phyloP scores from a whole-genome alignment of 1,284 basidiomycete species.

The Cystobasidium sp. region DNA sequence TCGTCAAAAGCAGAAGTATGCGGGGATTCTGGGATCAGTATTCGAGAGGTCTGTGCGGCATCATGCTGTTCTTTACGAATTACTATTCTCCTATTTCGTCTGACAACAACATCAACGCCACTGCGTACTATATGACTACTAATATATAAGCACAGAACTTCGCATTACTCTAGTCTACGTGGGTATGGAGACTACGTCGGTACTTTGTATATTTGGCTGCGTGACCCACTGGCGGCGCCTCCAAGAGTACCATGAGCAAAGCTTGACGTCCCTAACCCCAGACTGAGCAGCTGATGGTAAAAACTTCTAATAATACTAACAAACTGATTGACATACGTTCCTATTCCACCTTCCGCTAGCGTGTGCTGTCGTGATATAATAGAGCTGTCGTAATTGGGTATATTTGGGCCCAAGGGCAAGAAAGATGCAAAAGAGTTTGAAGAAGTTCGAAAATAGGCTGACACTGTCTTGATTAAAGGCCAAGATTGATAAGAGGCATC shows the following conservation, averaged over 20 bases:
- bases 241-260: slow-evolving; percentile 23
- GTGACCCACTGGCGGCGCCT: background rate
- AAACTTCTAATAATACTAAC: slow-evolving; percentile 6
- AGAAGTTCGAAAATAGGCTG: slow-evolving; percentile 28
- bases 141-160: background rate
- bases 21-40: too few relatives aligned
- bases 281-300: slow-evolving; percentile 14
- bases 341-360: background rate
- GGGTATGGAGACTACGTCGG: background rate
- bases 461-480: background rate
- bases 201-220: slow-evolving; percentile 11
- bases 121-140: slow-evolving; percentile 1
- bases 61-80: too few relatives aligned
- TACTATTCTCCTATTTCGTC: too few relatives aligned
- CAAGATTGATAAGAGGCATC: background rate
- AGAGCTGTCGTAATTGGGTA: slow-evolving; percentile 1
- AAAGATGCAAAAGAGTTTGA: background rate
- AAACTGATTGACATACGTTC: slow-evolving; percentile 8
- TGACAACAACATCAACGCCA: background rate
- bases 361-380: background rate
- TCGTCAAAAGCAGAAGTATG: too few relatives aligned
- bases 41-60: too few relatives aligned
- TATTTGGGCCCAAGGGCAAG: background rate
- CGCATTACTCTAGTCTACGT: background rate
- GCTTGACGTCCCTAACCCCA: slow-evolving; percentile 2